A percentile compares a stretch with the other conserved stretches of the same genome.
Evolutionary conservation across 192 early-diverging fungal genomes (phyloP).

Genomic region (Entrophospora sp.): DNA sequence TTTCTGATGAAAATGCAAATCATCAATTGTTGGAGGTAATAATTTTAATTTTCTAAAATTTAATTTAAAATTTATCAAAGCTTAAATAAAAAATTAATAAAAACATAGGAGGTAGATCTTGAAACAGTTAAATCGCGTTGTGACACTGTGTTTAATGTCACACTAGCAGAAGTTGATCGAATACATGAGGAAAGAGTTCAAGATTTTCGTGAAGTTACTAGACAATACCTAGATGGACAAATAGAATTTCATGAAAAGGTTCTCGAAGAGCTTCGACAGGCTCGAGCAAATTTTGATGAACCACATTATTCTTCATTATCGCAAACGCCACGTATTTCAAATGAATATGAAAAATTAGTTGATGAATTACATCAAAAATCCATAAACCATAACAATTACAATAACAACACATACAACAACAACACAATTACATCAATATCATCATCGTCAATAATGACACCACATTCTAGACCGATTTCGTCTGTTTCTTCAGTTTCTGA

Average conservation of each 20-base stretch:
- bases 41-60: neutral
- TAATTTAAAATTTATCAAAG: too few species aligned
- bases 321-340: constrained; percentile 23
- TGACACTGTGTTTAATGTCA: constrained; percentile 39
- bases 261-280: constrained; percentile 31
- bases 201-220: constrained; percentile 31
- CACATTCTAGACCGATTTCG: constrained; percentile 28
- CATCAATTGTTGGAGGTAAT: neutral
- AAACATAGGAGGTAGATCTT: constrained; percentile 25
- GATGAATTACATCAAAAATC: constrained; percentile 31
- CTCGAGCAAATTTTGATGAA: constrained; percentile 28
- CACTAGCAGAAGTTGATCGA: constrained; percentile 34
- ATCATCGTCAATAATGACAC: too few species aligned
- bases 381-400: too few species aligned
- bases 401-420: too few species aligned
- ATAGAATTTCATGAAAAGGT: constrained; percentile 38
- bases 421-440: too few species aligned
- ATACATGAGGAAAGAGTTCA: constrained; percentile 35
- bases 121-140: constrained; percentile 36
- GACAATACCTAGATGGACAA: constrained; percentile 34
- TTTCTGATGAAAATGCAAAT: constrained; percentile 27
- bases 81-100: too few species aligned
- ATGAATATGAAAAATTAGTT: constrained; percentile 27
- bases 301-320: constrained; percentile 28
- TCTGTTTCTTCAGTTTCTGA: constrained; percentile 32